Evolutionary conservation across 2,329 filamentous ascomycete genomes (phyloP).

Genomic region (Venturia effusa): DNA sequence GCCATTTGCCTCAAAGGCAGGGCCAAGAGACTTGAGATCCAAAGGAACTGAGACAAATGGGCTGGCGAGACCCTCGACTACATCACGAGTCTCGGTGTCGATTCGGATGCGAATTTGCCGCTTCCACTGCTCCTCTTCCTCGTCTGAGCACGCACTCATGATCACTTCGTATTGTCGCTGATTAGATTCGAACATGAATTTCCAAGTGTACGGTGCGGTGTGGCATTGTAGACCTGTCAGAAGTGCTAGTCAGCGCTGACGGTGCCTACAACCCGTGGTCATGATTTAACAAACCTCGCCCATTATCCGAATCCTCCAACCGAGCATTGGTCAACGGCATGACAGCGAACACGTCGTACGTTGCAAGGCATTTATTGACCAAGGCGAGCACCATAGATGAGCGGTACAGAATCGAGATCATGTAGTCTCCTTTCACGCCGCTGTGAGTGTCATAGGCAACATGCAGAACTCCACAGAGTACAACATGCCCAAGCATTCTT

Average conservation of each 20-base stretch:
- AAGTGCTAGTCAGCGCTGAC: conserved; percentile 9
- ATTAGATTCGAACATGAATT: conserved; percentile 70
- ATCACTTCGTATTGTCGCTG: conserved; percentile 74
- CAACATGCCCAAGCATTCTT: conserved; percentile 67
- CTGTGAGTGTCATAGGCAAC: conserved; percentile 67
- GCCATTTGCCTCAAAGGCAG: conserved; percentile 63
- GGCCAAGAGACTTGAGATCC: conserved; percentile 62
- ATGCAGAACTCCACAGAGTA: conserved; percentile 73
- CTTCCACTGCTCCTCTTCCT: conserved; percentile 74
- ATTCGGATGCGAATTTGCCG: conserved; percentile 48
- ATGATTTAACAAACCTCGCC: conserved; percentile 41
- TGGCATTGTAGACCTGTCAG: conserved; percentile 73
- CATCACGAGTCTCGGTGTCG: conserved; percentile 38
- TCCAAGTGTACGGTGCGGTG: conserved; percentile 82
- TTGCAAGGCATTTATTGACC: conserved; percentile 50
- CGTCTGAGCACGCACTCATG: conserved; percentile 71
- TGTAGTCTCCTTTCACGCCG: conserved; percentile 63
- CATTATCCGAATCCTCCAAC: conserved; percentile 65
- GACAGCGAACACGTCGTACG: conserved; percentile 65
- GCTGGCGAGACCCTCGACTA: conserved; percentile 36
- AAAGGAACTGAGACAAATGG: conserved; percentile 41
- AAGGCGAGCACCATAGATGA: conserved; percentile 68
- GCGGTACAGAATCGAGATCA: conserved; percentile 76
- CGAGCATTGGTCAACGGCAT: conserved; percentile 56
- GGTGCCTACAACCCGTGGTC: neutral